phyloP scores from a whole-genome alignment of 768 basidiomycete genomes.

The Pulveroboletus sp. region DNA sequence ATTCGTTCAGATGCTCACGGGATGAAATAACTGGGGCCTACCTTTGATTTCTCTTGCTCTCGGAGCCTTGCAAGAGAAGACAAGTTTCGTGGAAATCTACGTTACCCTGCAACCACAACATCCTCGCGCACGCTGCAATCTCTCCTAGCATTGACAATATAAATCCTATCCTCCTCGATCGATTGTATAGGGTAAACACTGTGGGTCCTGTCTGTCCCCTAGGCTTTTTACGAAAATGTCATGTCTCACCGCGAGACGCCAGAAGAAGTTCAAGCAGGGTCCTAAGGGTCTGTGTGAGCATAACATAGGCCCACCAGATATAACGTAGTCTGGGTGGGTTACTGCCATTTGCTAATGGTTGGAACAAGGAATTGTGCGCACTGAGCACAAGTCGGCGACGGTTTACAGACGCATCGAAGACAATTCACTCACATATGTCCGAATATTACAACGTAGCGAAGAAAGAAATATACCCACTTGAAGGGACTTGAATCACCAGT shows the following conservation, averaged over 20 bases:
- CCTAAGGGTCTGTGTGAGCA: conserved; percentile 6
- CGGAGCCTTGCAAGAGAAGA: neutral
- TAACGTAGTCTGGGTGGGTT: conserved; percentile 8
- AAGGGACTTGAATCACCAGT: conserved; percentile 19
- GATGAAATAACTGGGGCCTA: neutral
- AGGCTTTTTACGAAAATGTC: neutral
- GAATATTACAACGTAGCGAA: conserved; percentile 23
- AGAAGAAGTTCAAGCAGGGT: conserved; percentile 16
- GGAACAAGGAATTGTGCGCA: conserved; percentile 13
- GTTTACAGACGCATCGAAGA: neutral
- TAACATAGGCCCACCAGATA: conserved; percentile 10
- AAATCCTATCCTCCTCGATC: conserved; percentile 10
- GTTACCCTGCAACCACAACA: neutral
- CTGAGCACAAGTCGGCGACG: conserved; percentile 1
- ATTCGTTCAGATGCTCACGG: no score
- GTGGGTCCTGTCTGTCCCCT: neutral
- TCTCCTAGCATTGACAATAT: conserved; percentile 5
- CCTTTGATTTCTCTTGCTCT: conserved; percentile 5
- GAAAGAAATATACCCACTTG: conserved; percentile 31
- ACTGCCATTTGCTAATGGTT: conserved; percentile 7
- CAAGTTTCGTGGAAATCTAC: conserved; percentile 2
- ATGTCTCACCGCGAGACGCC: conserved; percentile 15
- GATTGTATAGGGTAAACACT: conserved; percentile 22
- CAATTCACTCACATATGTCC: conserved; percentile 18
- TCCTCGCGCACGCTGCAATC: neutral